Percentiles rank a stretch among this genome's conserved stretches.
These are phyloP conservation scores for Diplocarpon rosae DNA, from an alignment of 2,329 filamentous ascomycete species.

Conservation along the genomic window DNA sequence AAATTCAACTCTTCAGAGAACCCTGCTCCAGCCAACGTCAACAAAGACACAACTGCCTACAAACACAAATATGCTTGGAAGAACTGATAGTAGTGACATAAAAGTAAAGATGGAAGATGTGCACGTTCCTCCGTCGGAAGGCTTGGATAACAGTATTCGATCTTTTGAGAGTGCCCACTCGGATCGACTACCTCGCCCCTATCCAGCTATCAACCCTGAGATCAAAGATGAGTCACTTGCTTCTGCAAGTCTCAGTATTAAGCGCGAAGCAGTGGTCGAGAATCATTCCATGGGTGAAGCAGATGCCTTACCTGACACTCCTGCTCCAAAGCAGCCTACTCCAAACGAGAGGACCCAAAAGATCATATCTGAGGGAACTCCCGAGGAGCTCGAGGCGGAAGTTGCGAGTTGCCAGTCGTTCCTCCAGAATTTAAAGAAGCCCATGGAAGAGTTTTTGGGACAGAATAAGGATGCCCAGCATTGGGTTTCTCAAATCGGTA, in stretches of 20 bases:
- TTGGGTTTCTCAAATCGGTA: constrained; percentile 22
- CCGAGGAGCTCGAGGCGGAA: constrained; percentile 20
- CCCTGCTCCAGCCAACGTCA: constrained; percentile 2
- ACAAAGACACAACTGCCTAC: constrained; percentile 3
- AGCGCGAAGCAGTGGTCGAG: background rate
- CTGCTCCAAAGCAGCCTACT: constrained; percentile 1
- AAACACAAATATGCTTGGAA: background rate
- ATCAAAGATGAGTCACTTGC: background rate
- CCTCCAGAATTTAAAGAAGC: constrained; percentile 17
- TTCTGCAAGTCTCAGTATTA: background rate
- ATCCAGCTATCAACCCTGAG: constrained; percentile 1
- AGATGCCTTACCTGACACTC: background rate
- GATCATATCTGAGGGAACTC: constrained; percentile 13
- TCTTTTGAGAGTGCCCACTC: background rate
- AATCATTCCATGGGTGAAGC: background rate
- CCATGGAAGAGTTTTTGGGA: constrained; percentile 11
- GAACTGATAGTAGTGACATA: background rate
- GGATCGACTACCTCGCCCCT: background rate
- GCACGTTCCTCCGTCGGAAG: background rate
- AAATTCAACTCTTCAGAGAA: constrained; percentile 1
- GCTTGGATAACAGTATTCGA: background rate
- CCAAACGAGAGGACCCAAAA: constrained; percentile 19
- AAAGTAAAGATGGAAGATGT: background rate
- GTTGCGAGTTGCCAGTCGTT: constrained; percentile 15
- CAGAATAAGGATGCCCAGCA: constrained; percentile 16